Evolutionary conservation across 805 yeast species (phyloP).

Genomic region (Barnettozyma botsteinii): DNA sequence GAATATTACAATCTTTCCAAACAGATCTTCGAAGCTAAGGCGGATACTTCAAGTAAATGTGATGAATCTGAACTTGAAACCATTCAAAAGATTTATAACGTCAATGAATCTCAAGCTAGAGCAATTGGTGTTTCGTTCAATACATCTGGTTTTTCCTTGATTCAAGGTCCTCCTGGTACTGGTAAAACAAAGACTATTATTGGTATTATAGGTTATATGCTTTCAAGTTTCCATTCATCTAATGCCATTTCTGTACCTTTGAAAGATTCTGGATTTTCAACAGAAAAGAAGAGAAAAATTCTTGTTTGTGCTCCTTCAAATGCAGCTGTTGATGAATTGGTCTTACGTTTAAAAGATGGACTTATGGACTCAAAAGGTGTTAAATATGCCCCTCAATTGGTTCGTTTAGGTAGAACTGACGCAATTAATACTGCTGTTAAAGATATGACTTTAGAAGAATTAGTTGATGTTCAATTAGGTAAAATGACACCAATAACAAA

Average conservation of each 20-base stretch:
- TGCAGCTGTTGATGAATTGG: slow-evolving; percentile 97
- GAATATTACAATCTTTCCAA: slow-evolving; percentile 74
- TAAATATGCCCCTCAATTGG: slow-evolving; percentile 55
- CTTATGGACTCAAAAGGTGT: slow-evolving; percentile 52
- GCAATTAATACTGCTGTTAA: slow-evolving; percentile 78
- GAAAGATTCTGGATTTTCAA: slow-evolving; percentile 19
- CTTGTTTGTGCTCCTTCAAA: slow-evolving; percentile 96
- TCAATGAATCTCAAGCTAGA: slow-evolving; percentile 84
- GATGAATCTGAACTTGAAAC: slow-evolving; percentile 31
- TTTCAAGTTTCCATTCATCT: slow-evolving; percentile 35
- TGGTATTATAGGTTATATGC: slow-evolving; percentile 78
- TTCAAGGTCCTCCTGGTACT: slow-evolving; percentile 99
- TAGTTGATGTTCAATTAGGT: slow-evolving; percentile 50
- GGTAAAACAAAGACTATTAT: slow-evolving; percentile 97
- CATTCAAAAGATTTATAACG: slow-evolving; percentile 46
- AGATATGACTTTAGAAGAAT: slow-evolving; percentile 79
- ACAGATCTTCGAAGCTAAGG: slow-evolving; percentile 60
- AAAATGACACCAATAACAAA: slow-evolving; percentile 17
- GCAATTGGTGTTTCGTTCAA: slow-evolving; percentile 75
- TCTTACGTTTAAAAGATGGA: slow-evolving; percentile 73
- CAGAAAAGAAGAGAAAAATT: slow-evolving; percentile 41
- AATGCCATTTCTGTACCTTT: slow-evolving; percentile 30
- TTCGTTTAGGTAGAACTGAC: slow-evolving; percentile 86
- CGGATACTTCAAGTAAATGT: slow-evolving; percentile 38
- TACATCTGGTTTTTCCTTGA: slow-evolving; percentile 74